Evolutionary conservation across 441 rosid species (phyloP).

Genomic region (Corymbia calophylla): DNA sequence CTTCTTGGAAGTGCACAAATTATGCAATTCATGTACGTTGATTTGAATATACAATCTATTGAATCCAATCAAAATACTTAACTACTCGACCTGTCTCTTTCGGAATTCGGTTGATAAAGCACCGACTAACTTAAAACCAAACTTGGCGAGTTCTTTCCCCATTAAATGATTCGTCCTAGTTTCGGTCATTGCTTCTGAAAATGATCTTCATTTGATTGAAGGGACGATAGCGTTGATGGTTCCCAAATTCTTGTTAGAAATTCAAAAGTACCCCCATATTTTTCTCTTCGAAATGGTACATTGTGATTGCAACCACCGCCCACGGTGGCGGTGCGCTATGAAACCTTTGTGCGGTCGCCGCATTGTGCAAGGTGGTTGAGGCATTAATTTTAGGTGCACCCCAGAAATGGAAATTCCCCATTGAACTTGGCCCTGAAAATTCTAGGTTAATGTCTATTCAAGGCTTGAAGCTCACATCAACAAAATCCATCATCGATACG

Average conservation of each 20-base stretch:
- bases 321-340: not conserved
- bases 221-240: not conserved
- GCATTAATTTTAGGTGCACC: not conserved
- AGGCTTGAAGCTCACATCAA: not conserved
- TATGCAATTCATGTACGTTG: not conserved
- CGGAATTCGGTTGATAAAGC: not conserved
- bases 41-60: no score
- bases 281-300: not conserved
- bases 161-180: not conserved
- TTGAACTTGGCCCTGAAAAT: not conserved
- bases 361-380: not conserved
- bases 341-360: no score
- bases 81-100: not conserved
- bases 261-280: not conserved
- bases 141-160: not conserved
- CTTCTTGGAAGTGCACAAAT: not conserved
- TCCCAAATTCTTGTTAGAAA: accelerated
- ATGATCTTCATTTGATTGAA: not conserved
- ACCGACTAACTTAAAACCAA: not conserved
- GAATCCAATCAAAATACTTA: not conserved
- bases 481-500: not conserved
- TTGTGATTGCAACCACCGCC: no score
- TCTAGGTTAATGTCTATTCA: no score
- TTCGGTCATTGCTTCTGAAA: not conserved
- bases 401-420: not conserved